These are phyloP conservation scores for Taxawa tesnikishii DNA, from an alignment of 2,329 filamentous ascomycete genomes.

Conservation along the genomic window DNA sequence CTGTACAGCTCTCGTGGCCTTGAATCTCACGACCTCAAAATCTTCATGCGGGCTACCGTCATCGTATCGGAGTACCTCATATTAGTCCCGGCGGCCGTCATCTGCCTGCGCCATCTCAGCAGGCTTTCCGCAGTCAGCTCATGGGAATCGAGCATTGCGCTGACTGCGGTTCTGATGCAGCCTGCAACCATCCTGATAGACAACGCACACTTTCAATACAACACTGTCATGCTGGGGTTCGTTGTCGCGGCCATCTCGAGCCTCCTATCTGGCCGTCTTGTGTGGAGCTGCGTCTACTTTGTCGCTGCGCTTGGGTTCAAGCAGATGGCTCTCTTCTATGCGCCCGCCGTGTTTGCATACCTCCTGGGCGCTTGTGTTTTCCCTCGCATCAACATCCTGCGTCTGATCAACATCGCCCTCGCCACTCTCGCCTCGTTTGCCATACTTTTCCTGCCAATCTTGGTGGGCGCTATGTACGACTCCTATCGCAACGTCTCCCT, in stretches of 20 bases:
- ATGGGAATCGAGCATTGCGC: slow-evolving; percentile 74
- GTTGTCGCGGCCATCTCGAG: slow-evolving; percentile 78
- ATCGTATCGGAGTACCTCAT: slow-evolving; percentile 82
- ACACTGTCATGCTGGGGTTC: slow-evolving; percentile 94
- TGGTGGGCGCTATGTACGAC: slow-evolving; percentile 60
- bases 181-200: slow-evolving; percentile 84
- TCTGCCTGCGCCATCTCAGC: slow-evolving; percentile 74
- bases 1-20: slow-evolving; percentile 71
- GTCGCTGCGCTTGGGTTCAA: slow-evolving; percentile 93
- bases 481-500: slow-evolving; percentile 51
- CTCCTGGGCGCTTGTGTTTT: slow-evolving; percentile 77
- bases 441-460: slow-evolving; percentile 61
- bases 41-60: slow-evolving; percentile 92
- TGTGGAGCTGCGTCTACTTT: slow-evolving; percentile 90
- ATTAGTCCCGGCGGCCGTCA: slow-evolving; percentile 73
- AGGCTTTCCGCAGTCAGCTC: slow-evolving; percentile 62
- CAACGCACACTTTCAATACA: slow-evolving; percentile 95
- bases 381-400: slow-evolving; percentile 53
- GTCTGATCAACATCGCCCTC: slow-evolving; percentile 63
- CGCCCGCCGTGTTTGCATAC: slow-evolving; percentile 83
- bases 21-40: slow-evolving; percentile 68
- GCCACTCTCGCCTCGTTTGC: slow-evolving; percentile 63
- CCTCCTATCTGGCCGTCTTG: slow-evolving; percentile 68
- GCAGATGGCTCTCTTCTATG: slow-evolving; percentile 98
- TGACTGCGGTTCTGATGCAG: slow-evolving; percentile 86